Evolutionary conservation across 305 asterid species (phyloP), one percentile per base, ranked within the genome.

Genomic region (Solanum hybrid): DNA sequence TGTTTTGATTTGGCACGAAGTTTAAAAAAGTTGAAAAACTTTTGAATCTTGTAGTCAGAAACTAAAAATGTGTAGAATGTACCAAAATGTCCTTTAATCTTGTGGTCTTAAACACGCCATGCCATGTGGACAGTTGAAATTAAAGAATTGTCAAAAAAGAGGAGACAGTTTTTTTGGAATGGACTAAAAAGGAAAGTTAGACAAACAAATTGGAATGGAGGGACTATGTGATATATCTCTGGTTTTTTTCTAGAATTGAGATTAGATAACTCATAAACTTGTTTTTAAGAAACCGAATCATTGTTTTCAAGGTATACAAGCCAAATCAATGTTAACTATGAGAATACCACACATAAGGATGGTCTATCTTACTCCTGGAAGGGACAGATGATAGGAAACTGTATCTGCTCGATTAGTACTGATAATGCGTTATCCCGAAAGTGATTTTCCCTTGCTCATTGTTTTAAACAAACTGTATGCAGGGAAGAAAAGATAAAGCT

Each of bases 401-500:
- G 3, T 45, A 45, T 42, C 73, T 29, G 73, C 19, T 82, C 14
- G 19, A 82, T 86, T 37, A 71, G 14, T 81, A 81, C 71, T 81
- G 71, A 81, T 81, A 81, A 40, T 40, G 86, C 14, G 19, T 80
- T 81, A n/a, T 87, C 71, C 8, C 7, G 9, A 29, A 71, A 72
- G 38, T 87, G 26, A 10, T 37, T 32, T 81, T 42, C 15, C 69
- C 88, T n/a, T 51, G 34, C 51, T 82, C 73, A 29, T 82, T n/a
- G 73, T 82, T 78, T 66, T 60, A 19, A 60, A 60, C 36, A 13
- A 76, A 45, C 29, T 89, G 69, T 81, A 60, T 90, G 56, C 96
- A 98, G 98, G 99, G 99, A 69, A 94, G 91, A 87, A 96, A 93
- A 84, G 97, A 92, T 13, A 78, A 92, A 32, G 45, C 91, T 71